Evolutionary conservation across 768 basidiomycete genomes (phyloP).

Genomic region (Mycena polygramma): DNA sequence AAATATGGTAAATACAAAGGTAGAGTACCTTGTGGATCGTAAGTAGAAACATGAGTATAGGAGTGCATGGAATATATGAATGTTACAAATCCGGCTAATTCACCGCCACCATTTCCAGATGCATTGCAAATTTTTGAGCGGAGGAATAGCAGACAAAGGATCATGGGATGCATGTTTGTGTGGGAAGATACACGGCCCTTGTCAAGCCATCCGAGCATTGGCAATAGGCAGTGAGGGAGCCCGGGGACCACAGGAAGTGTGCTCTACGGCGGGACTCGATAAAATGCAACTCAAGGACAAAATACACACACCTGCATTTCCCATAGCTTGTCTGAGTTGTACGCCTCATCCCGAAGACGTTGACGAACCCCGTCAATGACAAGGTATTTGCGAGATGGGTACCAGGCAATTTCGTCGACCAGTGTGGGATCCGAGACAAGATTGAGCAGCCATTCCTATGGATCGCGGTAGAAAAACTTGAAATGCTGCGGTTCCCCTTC

Average conservation of each 20-base stretch:
- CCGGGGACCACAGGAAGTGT: constrained; percentile 17
- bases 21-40: too few species aligned
- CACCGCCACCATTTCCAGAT: constrained; percentile 27
- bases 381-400: constrained; percentile 35
- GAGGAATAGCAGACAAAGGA: constrained; percentile 22
- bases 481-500: constrained; percentile 21
- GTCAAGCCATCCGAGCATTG: constrained; percentile 19
- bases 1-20: too few species aligned
- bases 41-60: too few species aligned
- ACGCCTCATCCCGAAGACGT: constrained; percentile 33
- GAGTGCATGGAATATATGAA: too few species aligned
- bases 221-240: constrained; percentile 27
- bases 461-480: constrained; percentile 32
- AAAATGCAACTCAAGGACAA: not conserved
- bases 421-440: constrained; percentile 31
- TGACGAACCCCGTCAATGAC: constrained; percentile 22
- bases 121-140: constrained; percentile 21
- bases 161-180: constrained; percentile 32
- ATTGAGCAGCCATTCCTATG: constrained; percentile 35
- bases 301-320: constrained; percentile 16
- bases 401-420: constrained; percentile 24
- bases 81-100: constrained; percentile 12
- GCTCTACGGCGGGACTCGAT: not conserved
- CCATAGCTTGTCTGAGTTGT: constrained; percentile 29
- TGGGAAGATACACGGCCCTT: constrained; percentile 28